phyloP scores from a whole-genome alignment of 1,284 basidiomycete genomes.

The Ceratobasidium sp. region DNA sequence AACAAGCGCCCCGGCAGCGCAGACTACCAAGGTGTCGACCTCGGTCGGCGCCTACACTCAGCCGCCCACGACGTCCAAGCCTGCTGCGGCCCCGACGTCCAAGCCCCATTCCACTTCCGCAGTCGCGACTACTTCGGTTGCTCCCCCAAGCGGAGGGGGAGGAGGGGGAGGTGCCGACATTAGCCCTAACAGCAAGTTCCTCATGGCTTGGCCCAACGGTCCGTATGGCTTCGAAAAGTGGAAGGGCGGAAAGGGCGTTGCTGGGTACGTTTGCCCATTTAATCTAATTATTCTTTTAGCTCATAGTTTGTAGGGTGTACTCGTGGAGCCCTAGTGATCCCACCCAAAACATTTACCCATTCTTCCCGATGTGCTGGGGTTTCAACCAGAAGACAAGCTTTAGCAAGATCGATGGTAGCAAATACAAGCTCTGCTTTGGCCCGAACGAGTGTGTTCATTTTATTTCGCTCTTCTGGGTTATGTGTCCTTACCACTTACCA shows the following conservation, averaged over 20 bases:
- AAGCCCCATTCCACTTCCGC: slow-evolving; percentile 43
- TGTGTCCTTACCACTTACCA: background rate
- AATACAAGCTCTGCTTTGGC: slow-evolving; percentile 69
- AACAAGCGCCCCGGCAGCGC: background rate
- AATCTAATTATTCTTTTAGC: slow-evolving; percentile 1
- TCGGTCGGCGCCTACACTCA: background rate
- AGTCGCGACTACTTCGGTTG: slow-evolving; percentile 49
- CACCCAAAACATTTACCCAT: slow-evolving; percentile 61
- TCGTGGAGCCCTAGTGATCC: slow-evolving; percentile 66
- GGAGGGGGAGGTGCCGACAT: slow-evolving; percentile 49
- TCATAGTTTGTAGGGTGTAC: slow-evolving; percentile 63
- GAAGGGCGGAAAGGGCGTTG: slow-evolving; percentile 11
- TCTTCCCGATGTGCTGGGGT: slow-evolving; percentile 80
- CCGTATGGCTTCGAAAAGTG: slow-evolving; percentile 53
- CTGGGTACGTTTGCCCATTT: slow-evolving; percentile 10
- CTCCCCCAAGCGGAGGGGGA: slow-evolving; percentile 48
- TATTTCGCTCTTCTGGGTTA: background rate
- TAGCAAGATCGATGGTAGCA: slow-evolving; percentile 61
- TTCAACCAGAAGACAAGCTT: slow-evolving; percentile 56
- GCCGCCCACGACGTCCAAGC: slow-evolving; percentile 37
- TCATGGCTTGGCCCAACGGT: slow-evolving; percentile 74
- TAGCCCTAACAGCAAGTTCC: slow-evolving; percentile 64
- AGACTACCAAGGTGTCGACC: slow-evolving; percentile 39
- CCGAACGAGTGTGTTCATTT: slow-evolving; percentile 74
- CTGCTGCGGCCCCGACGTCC: slow-evolving; percentile 39